These are phyloP conservation scores for Talaromyces liani DNA, from an alignment of 495 filamentous ascomycete species.

Conservation along the genomic window DNA sequence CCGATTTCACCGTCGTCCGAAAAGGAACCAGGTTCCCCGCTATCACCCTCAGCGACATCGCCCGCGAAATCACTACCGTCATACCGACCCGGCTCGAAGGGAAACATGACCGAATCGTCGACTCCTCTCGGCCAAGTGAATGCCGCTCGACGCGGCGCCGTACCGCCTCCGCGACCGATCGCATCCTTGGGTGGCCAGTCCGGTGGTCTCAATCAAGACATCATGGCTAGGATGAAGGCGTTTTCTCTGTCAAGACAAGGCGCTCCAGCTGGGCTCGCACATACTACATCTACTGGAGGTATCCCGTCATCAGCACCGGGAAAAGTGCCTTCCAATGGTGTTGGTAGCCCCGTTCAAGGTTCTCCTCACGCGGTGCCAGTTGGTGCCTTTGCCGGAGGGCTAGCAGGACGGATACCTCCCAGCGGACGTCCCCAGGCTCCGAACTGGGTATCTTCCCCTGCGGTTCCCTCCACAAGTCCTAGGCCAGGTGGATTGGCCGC, in stretches of 20 bases:
- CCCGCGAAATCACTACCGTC: slow-evolving; percentile 24
- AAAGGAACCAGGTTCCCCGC: slow-evolving; percentile 3
- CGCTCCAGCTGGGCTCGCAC: slow-evolving; percentile 31
- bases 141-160: slow-evolving; percentile 56
- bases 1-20: slow-evolving; percentile 6
- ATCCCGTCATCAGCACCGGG: slow-evolving; percentile 22
- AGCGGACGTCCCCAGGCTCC: slow-evolving; percentile 29
- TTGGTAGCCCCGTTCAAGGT: slow-evolving; percentile 8
- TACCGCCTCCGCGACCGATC: slow-evolving; percentile 37
- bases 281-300: slow-evolving; percentile 27
- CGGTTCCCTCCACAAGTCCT: slow-evolving; percentile 23
- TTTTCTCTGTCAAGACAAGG: slow-evolving; percentile 62
- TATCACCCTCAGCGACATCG: slow-evolving; percentile 34
- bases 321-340: slow-evolving; percentile 12
- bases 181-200: slow-evolving; percentile 47
- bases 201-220: slow-evolving; percentile 63
- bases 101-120: slow-evolving; percentile 61
- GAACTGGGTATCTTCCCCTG: slow-evolving; percentile 47
- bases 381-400: slow-evolving; percentile 25
- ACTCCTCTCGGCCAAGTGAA: slow-evolving; percentile 76
- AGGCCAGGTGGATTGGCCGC: slow-evolving; percentile 47
- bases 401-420: slow-evolving; percentile 27
- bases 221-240: slow-evolving; percentile 73
- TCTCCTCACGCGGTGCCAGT: slow-evolving; percentile 16
- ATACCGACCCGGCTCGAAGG: not conserved